Evolutionary conservation across 139 green algal genomes (phyloP).

Genomic region (Limnomonas spitsbergensis): DNA sequence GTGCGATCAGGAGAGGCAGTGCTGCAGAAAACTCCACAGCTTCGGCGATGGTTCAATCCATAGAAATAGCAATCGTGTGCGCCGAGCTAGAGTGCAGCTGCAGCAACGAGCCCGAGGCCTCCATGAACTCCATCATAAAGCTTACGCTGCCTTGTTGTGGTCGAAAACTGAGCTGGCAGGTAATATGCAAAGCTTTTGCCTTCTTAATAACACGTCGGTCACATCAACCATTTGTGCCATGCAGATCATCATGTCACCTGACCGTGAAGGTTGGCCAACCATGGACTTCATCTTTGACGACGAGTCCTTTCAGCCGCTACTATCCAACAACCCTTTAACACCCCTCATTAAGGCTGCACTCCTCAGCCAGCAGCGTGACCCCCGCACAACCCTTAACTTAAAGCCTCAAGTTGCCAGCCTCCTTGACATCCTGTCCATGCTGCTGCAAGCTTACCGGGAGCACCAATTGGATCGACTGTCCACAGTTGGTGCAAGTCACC

Average conservation of each 20-base stretch:
- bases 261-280: not conserved
- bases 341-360: not conserved
- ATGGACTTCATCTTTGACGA: slow-evolving; percentile 11
- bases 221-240: not conserved
- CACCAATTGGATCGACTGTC: not conserved
- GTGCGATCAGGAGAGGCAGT: not conserved
- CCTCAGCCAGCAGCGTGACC: not conserved
- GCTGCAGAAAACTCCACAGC: not conserved
- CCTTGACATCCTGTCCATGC: not conserved
- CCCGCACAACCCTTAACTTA: not conserved
- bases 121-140: not conserved
- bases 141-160: not conserved
- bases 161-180: not conserved
- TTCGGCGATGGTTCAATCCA: not conserved
- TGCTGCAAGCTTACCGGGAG: not conserved
- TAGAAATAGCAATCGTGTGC: not conserved
- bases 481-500: too few species aligned
- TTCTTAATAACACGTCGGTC: not conserved
- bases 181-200: not conserved
- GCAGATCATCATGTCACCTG: not conserved
- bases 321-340: not conserved
- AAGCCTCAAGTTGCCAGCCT: not conserved
- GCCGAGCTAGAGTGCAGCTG: not conserved
- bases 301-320: slow-evolving; percentile 8
- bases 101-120: too few species aligned